Evolutionary conservation across 179 eudicot genomes (phyloP), one percentile per base, ranked within the genome.

Genomic region (Beta macrorhiza): DNA sequence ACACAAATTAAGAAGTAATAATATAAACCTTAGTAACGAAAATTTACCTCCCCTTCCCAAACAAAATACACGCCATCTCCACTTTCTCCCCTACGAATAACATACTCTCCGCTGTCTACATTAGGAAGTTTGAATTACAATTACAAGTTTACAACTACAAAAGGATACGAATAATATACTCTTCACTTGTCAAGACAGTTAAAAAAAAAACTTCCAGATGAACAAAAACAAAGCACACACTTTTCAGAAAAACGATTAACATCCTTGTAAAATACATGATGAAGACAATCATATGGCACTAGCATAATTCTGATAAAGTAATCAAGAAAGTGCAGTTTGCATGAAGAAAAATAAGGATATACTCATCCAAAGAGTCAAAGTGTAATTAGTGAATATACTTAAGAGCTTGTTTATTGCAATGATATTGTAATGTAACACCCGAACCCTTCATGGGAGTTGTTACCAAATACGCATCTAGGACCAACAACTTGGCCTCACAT

Each of bases 1-100:
- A 37, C 6, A 19, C 59, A 74, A 67, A 15, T 64, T 42, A 64
- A 14, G 47, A 51, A 77, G 17, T 52, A 62, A 51, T 8, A 64
- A 55, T 55, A 68, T 51, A 67, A 70, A 78, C 56, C 65, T 68
- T 63, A 42, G 53, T 73, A 57, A 72, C 73, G 75, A 78, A 68
- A 69, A 52, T 72, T 85, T 86, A 92, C 99, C 91, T 91, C 92
- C 68, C 99, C 99, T 51, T 94, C 93, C 94, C 94, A 96, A 65
- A 94, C 83, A 83, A 96, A 94, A 84, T 91, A 94, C 69, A 94
- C 82, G 73, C 97, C 97, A 76, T 85, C 92, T 59, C 89, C 93
- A 80, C 72, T 87, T 67, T 91, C 86, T 74, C 98, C 97, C 57
- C 84, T 89, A 25, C 89, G 95, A 87, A 94, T 82, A 67, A 96